A percentile compares a stretch with the other conserved stretches of the same genome.
Conservation (phyloP, 345 rosid genomes). For the Gossypium stocksii region DNA sequence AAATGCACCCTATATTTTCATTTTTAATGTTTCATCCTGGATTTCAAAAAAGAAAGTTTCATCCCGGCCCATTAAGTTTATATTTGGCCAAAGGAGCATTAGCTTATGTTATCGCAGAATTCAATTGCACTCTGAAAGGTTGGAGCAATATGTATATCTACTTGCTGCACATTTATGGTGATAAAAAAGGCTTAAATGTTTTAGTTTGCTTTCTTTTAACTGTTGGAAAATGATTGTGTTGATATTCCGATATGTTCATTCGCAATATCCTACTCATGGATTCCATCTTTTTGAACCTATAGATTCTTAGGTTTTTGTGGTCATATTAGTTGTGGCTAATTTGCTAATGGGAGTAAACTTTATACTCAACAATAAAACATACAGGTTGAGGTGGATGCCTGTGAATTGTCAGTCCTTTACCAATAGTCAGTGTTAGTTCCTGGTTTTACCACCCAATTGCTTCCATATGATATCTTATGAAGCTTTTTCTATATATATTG, state of each 20-base stretch:
- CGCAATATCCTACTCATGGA: neutral
- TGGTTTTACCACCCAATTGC: neutral
- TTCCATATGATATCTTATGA: neutral
- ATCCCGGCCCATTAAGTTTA: neutral
- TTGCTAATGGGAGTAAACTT: neutral
- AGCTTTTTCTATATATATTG: neutral
- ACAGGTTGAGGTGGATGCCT: neutral
- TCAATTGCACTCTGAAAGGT: neutral
- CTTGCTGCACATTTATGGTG: neutral
- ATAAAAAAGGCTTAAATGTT: neutral
- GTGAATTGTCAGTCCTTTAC: neutral
- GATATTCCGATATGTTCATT: neutral
- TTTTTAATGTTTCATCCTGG: constrained; percentile 6
- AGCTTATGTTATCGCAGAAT: neutral
- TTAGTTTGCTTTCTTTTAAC: constrained; percentile 4
- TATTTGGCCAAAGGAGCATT: constrained; percentile 3
- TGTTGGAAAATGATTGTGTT: neutral
- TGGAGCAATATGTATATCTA: neutral
- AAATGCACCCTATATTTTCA: neutral
- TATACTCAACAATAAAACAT: neutral
- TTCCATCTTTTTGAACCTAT: constrained; percentile 5
- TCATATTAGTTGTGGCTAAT: constrained; percentile 1
- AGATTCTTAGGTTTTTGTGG: neutral
- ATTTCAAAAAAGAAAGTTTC: neutral
- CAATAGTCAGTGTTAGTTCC: neutral